phyloP scores from a whole-genome alignment of 805 yeast species.

The Ogataea minuta region DNA sequence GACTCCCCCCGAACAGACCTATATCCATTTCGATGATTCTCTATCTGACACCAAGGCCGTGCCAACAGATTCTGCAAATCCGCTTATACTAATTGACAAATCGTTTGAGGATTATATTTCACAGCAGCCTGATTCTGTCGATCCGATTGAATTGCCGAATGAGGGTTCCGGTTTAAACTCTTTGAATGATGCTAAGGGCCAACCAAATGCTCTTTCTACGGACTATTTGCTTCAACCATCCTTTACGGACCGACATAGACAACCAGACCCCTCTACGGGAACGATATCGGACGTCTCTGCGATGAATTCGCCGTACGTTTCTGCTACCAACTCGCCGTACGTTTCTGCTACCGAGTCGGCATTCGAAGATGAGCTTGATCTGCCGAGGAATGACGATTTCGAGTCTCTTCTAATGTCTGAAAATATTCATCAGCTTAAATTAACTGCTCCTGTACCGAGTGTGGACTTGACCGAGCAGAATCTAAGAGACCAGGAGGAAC shows the following conservation, averaged over 20 bases:
- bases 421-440: constrained; percentile 16
- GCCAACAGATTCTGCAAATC: constrained; percentile 1
- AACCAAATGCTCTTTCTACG: background rate
- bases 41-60: background rate
- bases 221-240: constrained; percentile 13
- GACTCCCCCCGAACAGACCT: constrained; percentile 5
- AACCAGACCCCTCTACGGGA: constrained; percentile 11
- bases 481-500: constrained; percentile 20
- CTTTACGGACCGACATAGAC: constrained; percentile 19
- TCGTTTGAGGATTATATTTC: constrained; percentile 13
- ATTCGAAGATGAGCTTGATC: constrained; percentile 22
- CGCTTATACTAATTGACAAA: constrained; percentile 17
- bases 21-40: constrained; percentile 2
- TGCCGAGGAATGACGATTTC: constrained; percentile 13
- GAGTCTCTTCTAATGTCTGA: constrained; percentile 18
- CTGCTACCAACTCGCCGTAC: constrained; percentile 28
- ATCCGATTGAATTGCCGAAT: background rate
- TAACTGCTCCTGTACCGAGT: constrained; percentile 4
- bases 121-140: constrained; percentile 1
- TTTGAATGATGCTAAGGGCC: background rate
- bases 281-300: constrained; percentile 26
- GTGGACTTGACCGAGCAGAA: constrained; percentile 25
- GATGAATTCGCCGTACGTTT: constrained; percentile 27
- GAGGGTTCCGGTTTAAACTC: background rate
- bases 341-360: constrained; percentile 28